Percentiles rank a stretch among this genome's conserved stretches.
These are phyloP conservation scores for Buxus sempervirens DNA, from an alignment of 164 flowering plant species.

Conservation along the genomic window DNA sequence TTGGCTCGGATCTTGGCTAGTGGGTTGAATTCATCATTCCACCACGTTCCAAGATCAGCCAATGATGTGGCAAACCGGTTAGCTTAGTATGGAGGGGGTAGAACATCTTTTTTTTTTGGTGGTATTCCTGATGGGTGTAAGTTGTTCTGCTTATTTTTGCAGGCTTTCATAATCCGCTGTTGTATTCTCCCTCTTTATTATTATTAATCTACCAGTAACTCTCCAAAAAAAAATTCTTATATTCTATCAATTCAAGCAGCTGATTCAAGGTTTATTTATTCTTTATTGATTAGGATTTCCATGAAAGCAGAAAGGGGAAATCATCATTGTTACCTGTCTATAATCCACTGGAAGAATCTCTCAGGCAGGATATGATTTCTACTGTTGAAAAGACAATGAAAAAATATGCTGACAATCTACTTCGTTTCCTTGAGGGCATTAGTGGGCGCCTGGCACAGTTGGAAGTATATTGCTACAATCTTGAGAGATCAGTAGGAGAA, in stretches of 20 bases:
- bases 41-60: too few species aligned
- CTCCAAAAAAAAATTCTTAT: too few species aligned
- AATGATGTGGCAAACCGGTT: too few species aligned
- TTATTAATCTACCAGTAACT: too few species aligned
- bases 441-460: conserved; percentile 87
- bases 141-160: too few species aligned
- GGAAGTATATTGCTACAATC: conserved; percentile 85
- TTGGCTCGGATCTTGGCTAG: too few species aligned
- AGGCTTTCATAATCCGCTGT: too few species aligned
- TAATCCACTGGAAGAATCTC: conserved; percentile 48
- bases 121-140: too few species aligned
- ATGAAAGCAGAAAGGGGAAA: conserved; percentile 59
- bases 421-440: conserved; percentile 92
- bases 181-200: too few species aligned
- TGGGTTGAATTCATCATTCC: too few species aligned
- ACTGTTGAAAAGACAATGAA: conserved; percentile 84
- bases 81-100: too few species aligned
- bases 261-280: neutral
- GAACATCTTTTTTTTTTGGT: too few species aligned
- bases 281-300: conserved; percentile 55
- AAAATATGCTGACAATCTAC: conserved; percentile 72
- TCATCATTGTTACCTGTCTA: conserved; percentile 45
- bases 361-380: conserved; percentile 49
- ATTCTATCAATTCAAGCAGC: neutral
- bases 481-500: conserved; percentile 86